phyloP scores from a whole-genome alignment of 805 yeast species.

The Limtongia smithiae region DNA sequence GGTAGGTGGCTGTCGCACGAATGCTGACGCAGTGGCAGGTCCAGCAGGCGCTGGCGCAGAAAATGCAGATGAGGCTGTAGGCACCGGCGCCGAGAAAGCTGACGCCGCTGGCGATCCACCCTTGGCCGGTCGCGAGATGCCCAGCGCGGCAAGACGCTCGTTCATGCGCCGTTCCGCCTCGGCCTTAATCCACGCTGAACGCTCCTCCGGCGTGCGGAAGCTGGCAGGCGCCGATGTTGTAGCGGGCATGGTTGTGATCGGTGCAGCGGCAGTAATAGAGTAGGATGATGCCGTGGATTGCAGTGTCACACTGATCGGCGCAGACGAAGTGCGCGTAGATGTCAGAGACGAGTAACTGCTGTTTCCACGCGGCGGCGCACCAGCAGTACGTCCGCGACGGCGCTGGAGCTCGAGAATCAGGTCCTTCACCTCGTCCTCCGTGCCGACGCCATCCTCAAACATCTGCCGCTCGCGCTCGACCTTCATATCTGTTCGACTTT shows the following conservation, averaged over 20 bases:
- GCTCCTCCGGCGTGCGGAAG: conserved; percentile 54
- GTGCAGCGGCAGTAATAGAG: not conserved
- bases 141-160: conserved; percentile 76
- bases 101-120: conserved; percentile 5
- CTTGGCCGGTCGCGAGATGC: conserved; percentile 43
- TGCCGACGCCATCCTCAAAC: conserved; percentile 81
- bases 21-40: conserved; percentile 2
- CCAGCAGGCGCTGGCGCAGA: conserved; percentile 10
- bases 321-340: not conserved
- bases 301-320: too few relatives aligned
- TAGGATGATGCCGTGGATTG: conserved; percentile 1
- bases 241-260: conserved; percentile 25
- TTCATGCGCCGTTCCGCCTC: conserved; percentile 80
- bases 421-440: conserved; percentile 59
- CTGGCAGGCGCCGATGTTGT: conserved; percentile 31
- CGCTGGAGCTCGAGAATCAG: conserved; percentile 54
- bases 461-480: conserved; percentile 53
- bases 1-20: conserved; percentile 4
- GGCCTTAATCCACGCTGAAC: conserved; percentile 77
- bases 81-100: conserved; percentile 10
- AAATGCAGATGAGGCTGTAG: conserved; percentile 13
- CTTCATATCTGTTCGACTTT: conserved; percentile 31
- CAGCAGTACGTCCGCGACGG: not conserved
- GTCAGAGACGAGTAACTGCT: not conserved
- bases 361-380: not conserved